Evolutionary conservation across 169 alveolate genomes (phyloP), one percentile per base, ranked within the genome.

Genomic region (Plasmodium sp.): DNA sequence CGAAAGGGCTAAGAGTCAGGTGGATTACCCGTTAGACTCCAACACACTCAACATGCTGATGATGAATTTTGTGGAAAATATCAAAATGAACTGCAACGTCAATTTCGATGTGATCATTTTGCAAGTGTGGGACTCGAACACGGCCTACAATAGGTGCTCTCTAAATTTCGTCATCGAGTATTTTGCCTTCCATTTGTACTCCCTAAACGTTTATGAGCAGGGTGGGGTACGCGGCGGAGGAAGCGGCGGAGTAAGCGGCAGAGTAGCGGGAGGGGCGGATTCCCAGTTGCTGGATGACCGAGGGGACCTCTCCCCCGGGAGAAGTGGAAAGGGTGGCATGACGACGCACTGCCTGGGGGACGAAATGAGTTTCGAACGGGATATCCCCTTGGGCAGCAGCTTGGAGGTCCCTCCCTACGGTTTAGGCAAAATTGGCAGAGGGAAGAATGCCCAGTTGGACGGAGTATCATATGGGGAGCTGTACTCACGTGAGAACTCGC

Each of bases 91-190:
- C 73, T 71, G 75, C 16, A 39, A 67, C 48, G 72, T 90, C 31
- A 81, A 45, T 67, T 90, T 81, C 83, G 91, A 90, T 71, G 92
- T 90, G n/a, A 62, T 90, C 5, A 80, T 56, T 31, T 81, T 90
- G 0, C 94, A 90, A 74, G 83, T 90, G 81, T 90, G 94, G 94
- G 94, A 90, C 41, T 90, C 94, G 12, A 90, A 90, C 77, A 90
- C 90, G 5, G 94, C 92, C 10, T 90, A 81, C 58, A 90, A 90
- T 81, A 81, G 94, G 51, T 90, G 94, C 16, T 90, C 94, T 80
- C 51, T 90, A 22, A 90, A 90, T 90, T 90, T 90, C 71, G 94
- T 90, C 56, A 90, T 90, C 22, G 94, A 90, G 56, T 90, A 90
- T 74, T 31, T 90, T 51, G 3, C 71, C 54, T 31, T 81, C 39